These are phyloP conservation scores for Pulveroboletus ravenelii DNA, from an alignment of 768 basidiomycete genomes.

Conservation along the genomic window DNA sequence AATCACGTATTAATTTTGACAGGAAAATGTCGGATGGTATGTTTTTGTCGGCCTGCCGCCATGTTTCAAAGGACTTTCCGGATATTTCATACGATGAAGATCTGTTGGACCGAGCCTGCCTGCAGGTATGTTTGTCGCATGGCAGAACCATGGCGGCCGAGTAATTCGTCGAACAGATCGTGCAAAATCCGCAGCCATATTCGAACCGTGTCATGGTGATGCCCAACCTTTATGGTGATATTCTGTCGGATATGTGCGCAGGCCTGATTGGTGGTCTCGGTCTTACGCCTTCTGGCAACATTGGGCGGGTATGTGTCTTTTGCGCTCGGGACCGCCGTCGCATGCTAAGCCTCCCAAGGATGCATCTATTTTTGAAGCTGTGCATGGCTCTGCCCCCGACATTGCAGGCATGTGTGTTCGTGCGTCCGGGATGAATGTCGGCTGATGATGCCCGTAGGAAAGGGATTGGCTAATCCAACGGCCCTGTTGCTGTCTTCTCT, in stretches of 20 bases:
- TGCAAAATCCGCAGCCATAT: conserved; percentile 90
- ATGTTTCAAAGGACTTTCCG: conserved; percentile 94
- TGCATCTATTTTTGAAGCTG: conserved; percentile 99
- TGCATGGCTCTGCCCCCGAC: conserved; percentile 99
- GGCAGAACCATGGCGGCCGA: neutral
- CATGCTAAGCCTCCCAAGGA: conserved; percentile 49
- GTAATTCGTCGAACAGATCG: conserved; percentile 51
- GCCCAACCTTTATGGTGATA: conserved; percentile 97
- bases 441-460: conserved; percentile 43
- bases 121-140: conserved; percentile 53
- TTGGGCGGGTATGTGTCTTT: conserved; percentile 67
- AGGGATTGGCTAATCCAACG: conserved; percentile 98
- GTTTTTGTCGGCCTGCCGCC: conserved; percentile 97
- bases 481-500: conserved; percentile 90
- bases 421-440: neutral
- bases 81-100: conserved; percentile 94
- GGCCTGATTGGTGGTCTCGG: conserved; percentile 98
- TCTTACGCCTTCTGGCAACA: conserved; percentile 95
- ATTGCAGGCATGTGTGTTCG: conserved; percentile 67
- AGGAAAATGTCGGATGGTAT: conserved; percentile 99
- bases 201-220: conserved; percentile 99
- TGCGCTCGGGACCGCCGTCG: conserved; percentile 2
- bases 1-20: conserved; percentile 14
- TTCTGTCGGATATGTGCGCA: conserved; percentile 97
- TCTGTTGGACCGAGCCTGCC: conserved; percentile 91